Evolutionary conservation across 495 filamentous ascomycete species (phyloP).

Genomic region (Hypoxylon perforatum): DNA sequence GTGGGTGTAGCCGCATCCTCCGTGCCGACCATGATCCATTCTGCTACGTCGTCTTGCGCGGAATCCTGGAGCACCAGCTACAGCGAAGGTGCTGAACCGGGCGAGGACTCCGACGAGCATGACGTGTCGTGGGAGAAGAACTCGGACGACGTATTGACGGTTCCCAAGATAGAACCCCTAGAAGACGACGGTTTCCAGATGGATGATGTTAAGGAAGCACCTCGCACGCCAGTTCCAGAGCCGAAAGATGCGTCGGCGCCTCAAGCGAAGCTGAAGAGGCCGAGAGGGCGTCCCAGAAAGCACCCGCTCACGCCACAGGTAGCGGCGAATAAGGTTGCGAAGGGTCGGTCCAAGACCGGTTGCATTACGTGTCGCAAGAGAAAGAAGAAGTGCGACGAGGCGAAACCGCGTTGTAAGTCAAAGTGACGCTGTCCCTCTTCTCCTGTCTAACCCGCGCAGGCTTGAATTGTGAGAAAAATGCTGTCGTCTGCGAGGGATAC

Average conservation of each 20-base stretch:
- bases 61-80: constrained; percentile 51
- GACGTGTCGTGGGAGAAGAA: constrained; percentile 53
- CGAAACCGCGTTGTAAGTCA: constrained; percentile 82
- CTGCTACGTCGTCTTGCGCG: constrained; percentile 48
- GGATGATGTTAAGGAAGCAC: constrained; percentile 58
- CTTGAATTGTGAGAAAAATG: constrained; percentile 93
- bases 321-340: constrained; percentile 72
- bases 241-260: constrained; percentile 26
- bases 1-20: constrained; percentile 46
- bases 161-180: constrained; percentile 59
- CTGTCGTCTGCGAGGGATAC: constrained; percentile 92
- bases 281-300: constrained; percentile 85
- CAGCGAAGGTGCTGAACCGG: constrained; percentile 36
- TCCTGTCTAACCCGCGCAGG: constrained; percentile 59
- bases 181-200: constrained; percentile 61
- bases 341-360: constrained; percentile 92
- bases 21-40: constrained; percentile 46
- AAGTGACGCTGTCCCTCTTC: background rate
- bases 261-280: constrained; percentile 62
- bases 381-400: constrained; percentile 98
- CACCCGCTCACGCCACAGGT: constrained; percentile 70
- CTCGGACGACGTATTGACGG: constrained; percentile 48
- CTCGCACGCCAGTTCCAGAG: constrained; percentile 44
- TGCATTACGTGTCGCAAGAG: constrained; percentile 91
- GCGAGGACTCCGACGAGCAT: constrained; percentile 34